Conservation (phyloP, 1,284 basidiomycete genomes). For the Ustilago bromivora region DNA sequence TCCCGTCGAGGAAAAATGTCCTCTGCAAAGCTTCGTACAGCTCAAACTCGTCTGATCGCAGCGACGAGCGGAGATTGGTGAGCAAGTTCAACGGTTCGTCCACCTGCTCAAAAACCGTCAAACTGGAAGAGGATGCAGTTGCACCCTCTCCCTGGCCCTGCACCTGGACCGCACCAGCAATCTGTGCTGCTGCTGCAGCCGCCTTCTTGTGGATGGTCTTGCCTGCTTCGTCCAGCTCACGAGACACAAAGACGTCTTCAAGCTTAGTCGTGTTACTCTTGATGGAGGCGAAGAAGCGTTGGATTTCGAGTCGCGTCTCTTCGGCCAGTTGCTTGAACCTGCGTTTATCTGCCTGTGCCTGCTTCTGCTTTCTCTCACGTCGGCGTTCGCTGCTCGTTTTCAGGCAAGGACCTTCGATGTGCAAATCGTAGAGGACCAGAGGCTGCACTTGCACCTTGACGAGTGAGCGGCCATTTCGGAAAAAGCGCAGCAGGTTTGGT, state of each 20-base stretch:
- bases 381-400: slow-evolving; percentile 32
- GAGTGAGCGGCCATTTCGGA: slow-evolving; percentile 49
- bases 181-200: neutral
- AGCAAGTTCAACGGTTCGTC: slow-evolving; percentile 50
- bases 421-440: slow-evolving; percentile 49
- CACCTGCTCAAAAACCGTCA: slow-evolving; percentile 23
- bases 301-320: slow-evolving; percentile 58
- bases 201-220: slow-evolving; percentile 48
- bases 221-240: slow-evolving; percentile 62
- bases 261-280: slow-evolving; percentile 50
- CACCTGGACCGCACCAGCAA: neutral
- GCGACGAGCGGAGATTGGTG: slow-evolving; percentile 35
- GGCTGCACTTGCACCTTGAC: slow-evolving; percentile 59
- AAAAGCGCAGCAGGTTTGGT: slow-evolving; percentile 47
- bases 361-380: slow-evolving; percentile 30
- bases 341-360: slow-evolving; percentile 24
- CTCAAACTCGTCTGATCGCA: slow-evolving; percentile 59
- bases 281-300: slow-evolving; percentile 58
- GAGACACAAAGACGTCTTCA: slow-evolving; percentile 55
- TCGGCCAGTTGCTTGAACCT: slow-evolving; percentile 37
- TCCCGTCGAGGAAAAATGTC: slow-evolving; percentile 31
- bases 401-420: slow-evolving; percentile 58
- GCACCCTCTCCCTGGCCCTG: neutral
- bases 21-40: slow-evolving; percentile 58
- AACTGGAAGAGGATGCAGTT: slow-evolving; percentile 13